A percentile compares a stretch with the other conserved stretches of the same genome.
phyloP scores from a whole-genome alignment of 257 asterid genomes.

The Verbascum thapsus region DNA sequence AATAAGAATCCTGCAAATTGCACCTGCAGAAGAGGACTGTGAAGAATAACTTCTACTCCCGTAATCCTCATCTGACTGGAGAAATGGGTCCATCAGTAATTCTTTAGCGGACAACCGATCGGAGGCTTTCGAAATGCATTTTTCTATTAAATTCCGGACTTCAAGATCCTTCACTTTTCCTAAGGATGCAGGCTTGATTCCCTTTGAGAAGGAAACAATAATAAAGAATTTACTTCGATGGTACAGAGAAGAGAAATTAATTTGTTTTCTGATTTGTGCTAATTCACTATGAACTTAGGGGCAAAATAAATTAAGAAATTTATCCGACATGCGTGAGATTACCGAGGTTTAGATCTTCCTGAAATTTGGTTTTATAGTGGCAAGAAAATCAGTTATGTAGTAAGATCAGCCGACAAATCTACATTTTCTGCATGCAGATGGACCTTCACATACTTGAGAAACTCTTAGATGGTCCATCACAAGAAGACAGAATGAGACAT shows the following conservation, averaged over 20 bases:
- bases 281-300: constrained; percentile 4
- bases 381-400: no score
- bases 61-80: constrained; percentile 62
- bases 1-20: constrained; percentile 2
- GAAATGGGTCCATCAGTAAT: constrained; percentile 82
- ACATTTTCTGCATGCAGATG: no score
- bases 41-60: constrained; percentile 48
- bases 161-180: constrained; percentile 79
- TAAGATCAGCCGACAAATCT: no score
- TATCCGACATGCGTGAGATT: not conserved
- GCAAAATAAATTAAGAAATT: not conserved
- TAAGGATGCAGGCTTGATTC: constrained; percentile 94
- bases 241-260: constrained; percentile 24
- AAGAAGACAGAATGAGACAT: no score
- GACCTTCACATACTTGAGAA: no score
- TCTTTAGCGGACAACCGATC: constrained; percentile 86
- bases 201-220: constrained; percentile 52
- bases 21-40: constrained; percentile 51
- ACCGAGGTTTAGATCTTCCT: not conserved
- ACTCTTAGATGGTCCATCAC: no score
- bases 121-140: constrained; percentile 79
- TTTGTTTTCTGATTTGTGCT: not conserved
- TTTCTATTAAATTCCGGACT: constrained; percentile 76
- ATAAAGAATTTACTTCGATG: no score
- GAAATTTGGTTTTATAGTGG: no score